Evolutionary conservation across 2,329 filamentous ascomycete genomes (phyloP).

Genomic region (Colletotrichum sp.): DNA sequence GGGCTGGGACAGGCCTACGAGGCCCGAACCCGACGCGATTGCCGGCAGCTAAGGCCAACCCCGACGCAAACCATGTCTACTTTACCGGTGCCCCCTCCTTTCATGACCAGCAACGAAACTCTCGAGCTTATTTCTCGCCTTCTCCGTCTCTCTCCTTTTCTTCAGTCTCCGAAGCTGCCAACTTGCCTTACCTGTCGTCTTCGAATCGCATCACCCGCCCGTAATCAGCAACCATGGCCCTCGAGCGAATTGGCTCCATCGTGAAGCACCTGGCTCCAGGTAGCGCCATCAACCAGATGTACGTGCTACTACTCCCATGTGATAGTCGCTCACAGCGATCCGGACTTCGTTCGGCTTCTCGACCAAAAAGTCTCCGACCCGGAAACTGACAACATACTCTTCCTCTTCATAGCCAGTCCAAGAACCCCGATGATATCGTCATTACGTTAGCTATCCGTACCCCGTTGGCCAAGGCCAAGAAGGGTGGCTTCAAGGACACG

Average conservation of each 20-base stretch:
- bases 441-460: constrained; percentile 93
- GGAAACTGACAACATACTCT: constrained; percentile 20
- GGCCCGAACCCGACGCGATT: constrained; percentile 16
- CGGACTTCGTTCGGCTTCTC: not conserved
- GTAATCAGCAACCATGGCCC: constrained; percentile 65
- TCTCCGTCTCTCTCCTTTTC: not conserved
- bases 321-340: not conserved
- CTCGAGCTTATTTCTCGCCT: constrained; percentile 7
- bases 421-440: constrained; percentile 95
- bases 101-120: not conserved
- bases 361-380: not conserved
- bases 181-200: not conserved
- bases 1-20: not conserved
- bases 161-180: not conserved
- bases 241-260: constrained; percentile 86
- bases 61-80: constrained; percentile 15
- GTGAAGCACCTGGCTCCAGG: constrained; percentile 83
- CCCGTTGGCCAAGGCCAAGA: constrained; percentile 84
- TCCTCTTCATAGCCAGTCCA: constrained; percentile 68
- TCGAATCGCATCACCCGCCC: not conserved
- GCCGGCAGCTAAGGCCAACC: constrained; percentile 14
- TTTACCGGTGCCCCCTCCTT: not conserved
- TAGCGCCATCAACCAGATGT: constrained; percentile 79
- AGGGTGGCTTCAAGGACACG: constrained; percentile 96
- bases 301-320: constrained; percentile 41